A percentile compares a stretch with the other conserved stretches of the same genome.
These are phyloP conservation scores for Podila horticola DNA, from an alignment of 192 early-diverging fungal species.

Conservation along the genomic window DNA sequence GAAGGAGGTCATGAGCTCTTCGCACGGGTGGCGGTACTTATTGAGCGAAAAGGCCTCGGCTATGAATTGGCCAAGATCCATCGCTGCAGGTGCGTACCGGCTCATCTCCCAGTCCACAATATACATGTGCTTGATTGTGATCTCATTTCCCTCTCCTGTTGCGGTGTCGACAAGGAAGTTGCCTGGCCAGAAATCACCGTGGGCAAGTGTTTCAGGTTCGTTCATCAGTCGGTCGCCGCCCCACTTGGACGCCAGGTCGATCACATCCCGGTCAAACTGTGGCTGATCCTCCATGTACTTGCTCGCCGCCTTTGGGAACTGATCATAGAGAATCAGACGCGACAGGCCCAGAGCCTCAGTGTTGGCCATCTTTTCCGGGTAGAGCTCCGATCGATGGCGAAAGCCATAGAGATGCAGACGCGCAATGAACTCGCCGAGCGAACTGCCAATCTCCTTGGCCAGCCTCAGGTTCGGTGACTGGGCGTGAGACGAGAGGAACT, in stretches of 20 bases:
- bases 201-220: constrained; percentile 52
- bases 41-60: constrained; percentile 49
- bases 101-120: constrained; percentile 54
- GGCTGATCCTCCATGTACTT: constrained; percentile 38
- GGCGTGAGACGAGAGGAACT: constrained; percentile 30
- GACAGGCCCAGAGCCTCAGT: constrained; percentile 28
- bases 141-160: constrained; percentile 27
- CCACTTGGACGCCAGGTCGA: constrained; percentile 43
- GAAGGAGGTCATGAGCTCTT: constrained; percentile 45
- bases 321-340: constrained; percentile 46
- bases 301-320: constrained; percentile 23
- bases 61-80: constrained; percentile 53
- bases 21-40: constrained; percentile 49
- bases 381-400: constrained; percentile 30
- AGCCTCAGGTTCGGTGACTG: constrained; percentile 31
- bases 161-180: constrained; percentile 38
- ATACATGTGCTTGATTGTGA: constrained; percentile 32
- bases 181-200: constrained; percentile 53
- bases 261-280: constrained; percentile 36
- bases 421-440: constrained; percentile 49
- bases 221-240: constrained; percentile 43
- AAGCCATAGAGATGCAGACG: constrained; percentile 45
- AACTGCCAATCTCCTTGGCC: constrained; percentile 38
- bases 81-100: constrained; percentile 44
- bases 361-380: constrained; percentile 34